Evolutionary conservation across 2,329 filamentous ascomycete genomes (phyloP), one percentile per base, ranked within the genome.

Genomic region (Lachnellula cervina): DNA sequence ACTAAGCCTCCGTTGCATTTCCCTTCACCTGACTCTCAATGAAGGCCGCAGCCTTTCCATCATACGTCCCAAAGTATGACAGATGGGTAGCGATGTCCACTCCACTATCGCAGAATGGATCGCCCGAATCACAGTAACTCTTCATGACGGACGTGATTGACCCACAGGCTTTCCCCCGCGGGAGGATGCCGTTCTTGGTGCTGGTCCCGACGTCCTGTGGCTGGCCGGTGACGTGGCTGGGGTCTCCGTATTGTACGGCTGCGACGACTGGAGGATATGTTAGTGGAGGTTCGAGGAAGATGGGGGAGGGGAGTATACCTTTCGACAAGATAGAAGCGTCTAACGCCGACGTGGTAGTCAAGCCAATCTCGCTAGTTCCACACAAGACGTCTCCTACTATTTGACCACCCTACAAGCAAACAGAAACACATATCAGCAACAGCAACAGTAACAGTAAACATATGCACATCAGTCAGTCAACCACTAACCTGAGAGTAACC

Each of bases 191-290:
- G 25, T 62, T 56, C 16, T 57, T 56, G 19, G 57, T 62, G 25
- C 51, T 49, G 25, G 62, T 70, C 25, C 72, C 72, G 6, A 62
- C 61, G 48, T 71, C 63, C 60, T 68, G 69, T 0, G 64, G 17
- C 28, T 68, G 63, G 37, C 55, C 59, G 8, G 62, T 61, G 6
- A 68, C 67, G 50, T 67, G 68, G 3, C 66, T 61, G 7, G 71
- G 72, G 52, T 73, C 72, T 11, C 70, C 71, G 64, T 73, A 71
- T 43, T 70, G 64, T n/a, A 69, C 63, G 17, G 69, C 64, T 19
- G 68, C 70, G n/a, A 66, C 59, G 48, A 65, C 61, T 62, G 32
- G 34, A 13, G 34, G 44, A 21, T 34, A 35, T 60, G 66, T 61
- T 35, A 51, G 42, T 47, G 9, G 9, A 11, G 9, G 9, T 11